These are phyloP conservation scores for Prunus davidiana DNA, from an alignment of 306 rosid genomes.

Conservation along the genomic window DNA sequence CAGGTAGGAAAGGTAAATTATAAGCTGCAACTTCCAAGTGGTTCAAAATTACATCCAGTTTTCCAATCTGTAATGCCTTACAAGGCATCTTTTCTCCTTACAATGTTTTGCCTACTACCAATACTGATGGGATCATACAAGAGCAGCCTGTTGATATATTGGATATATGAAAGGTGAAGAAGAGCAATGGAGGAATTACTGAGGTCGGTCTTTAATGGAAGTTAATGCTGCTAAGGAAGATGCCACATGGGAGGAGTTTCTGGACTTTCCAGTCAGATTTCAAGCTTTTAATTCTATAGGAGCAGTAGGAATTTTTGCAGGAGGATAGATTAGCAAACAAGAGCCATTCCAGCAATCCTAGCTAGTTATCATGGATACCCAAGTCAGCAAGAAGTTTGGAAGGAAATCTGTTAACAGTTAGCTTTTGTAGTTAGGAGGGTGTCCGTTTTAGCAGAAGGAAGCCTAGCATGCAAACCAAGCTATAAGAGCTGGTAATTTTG, in stretches of 20 bases:
- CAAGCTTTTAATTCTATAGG: neutral
- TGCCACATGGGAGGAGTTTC: neutral
- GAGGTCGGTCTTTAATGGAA: neutral
- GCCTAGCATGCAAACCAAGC: neutral
- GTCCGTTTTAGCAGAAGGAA: neutral
- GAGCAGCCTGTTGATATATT: neutral
- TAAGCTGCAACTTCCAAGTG: neutral
- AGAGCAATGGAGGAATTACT: neutral
- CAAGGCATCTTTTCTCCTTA: neutral
- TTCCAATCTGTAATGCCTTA: neutral
- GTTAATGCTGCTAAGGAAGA: neutral
- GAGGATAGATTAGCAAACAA: neutral
- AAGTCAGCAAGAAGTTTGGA: neutral
- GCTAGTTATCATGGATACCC: neutral
- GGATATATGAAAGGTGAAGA: neutral
- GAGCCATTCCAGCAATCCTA: neutral
- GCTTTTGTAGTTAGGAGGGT: neutral
- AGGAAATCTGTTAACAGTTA: neutral
- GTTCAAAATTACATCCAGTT: neutral
- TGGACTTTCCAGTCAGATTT: neutral
- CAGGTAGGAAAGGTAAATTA: neutral
- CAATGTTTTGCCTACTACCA: neutral
- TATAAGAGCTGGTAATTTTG: neutral
- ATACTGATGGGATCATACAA: neutral
- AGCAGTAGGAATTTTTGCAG: neutral